Percentiles rank a stretch among this genome's conserved stretches.
Conservation (phyloP, 306 rosid species). For the Cucurbita maxima region DNA sequence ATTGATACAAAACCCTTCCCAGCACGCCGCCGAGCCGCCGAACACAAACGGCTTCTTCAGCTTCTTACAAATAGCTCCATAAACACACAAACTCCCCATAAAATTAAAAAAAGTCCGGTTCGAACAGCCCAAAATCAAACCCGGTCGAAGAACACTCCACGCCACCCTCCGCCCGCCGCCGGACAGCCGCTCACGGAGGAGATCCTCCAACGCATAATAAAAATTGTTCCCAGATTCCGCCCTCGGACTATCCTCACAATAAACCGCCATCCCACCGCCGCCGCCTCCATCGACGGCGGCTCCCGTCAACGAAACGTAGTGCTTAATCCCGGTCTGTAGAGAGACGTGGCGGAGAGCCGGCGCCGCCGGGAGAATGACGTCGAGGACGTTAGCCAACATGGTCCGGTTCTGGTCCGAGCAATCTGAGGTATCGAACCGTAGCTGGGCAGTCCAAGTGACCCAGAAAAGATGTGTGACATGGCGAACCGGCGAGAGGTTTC, state of each 20-base stretch:
- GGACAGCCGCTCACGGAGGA: conserved; percentile 49
- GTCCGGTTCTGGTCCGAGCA: conserved; percentile 44
- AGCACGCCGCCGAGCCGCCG: conserved; percentile 63
- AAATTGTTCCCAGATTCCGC: conserved; percentile 29
- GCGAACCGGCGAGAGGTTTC: conserved; percentile 28
- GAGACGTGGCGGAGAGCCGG: conserved; percentile 54
- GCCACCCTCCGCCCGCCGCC: conserved; percentile 24
- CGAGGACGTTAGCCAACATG: conserved; percentile 66
- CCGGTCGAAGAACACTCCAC: conserved; percentile 85
- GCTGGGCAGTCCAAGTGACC: conserved; percentile 92
- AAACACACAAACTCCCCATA: conserved; percentile 71
- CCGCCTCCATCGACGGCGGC: conserved; percentile 18
- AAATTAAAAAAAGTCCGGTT: conserved; percentile 47
- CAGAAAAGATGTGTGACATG: conserved; percentile 79
- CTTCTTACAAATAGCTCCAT: conserved; percentile 61
- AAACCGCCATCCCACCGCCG: conserved; percentile 12
- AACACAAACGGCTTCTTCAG: conserved; percentile 55
- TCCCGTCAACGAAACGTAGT: conserved; percentile 43
- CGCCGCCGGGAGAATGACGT: conserved; percentile 31
- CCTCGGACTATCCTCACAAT: conserved; percentile 50
- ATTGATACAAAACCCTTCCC: conserved; percentile 68
- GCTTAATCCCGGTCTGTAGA: conserved; percentile 88
- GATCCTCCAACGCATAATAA: conserved; percentile 67
- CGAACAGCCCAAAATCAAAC: conserved; percentile 62
- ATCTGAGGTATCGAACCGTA: conserved; percentile 38